Evolutionary conservation across 2,329 filamentous ascomycete genomes (phyloP).

Genomic region (Claviceps purpurea): DNA sequence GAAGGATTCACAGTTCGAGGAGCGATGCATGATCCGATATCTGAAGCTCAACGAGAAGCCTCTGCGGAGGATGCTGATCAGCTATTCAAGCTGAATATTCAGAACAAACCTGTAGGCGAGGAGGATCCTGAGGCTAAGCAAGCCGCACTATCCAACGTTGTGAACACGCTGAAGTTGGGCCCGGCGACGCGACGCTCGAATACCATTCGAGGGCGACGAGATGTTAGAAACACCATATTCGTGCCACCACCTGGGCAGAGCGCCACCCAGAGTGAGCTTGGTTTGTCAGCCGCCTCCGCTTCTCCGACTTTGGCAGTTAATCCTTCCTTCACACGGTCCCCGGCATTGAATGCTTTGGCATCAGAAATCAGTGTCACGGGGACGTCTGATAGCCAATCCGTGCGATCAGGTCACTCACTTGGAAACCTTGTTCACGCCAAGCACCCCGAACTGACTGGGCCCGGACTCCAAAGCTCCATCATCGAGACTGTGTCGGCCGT

Average conservation of each 20-base stretch:
- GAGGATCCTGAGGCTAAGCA: conserved; percentile 62
- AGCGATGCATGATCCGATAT: conserved; percentile 49
- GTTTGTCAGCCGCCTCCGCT: conserved; percentile 2
- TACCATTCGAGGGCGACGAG: conserved; percentile 75
- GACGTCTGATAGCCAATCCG: conserved; percentile 75
- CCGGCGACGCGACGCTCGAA: conserved; percentile 56
- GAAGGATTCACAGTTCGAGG: conserved; percentile 68
- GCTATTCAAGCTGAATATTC: conserved; percentile 67
- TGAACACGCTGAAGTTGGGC: conserved; percentile 54
- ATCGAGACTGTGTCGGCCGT: conserved; percentile 82
- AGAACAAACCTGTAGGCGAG: conserved; percentile 63
- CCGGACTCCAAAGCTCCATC: conserved; percentile 76
- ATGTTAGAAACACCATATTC: conserved; percentile 85
- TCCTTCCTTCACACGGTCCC: conserved; percentile 21
- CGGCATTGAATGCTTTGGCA: conserved; percentile 40
- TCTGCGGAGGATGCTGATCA: conserved; percentile 46
- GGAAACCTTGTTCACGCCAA: conserved; percentile 54
- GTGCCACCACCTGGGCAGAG: conserved; percentile 35
- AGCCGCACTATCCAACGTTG: conserved; percentile 62
- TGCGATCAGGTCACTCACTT: conserved; percentile 75
- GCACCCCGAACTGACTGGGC: conserved; percentile 68
- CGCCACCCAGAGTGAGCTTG: background rate
- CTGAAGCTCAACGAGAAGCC: conserved; percentile 55
- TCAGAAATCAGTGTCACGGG: conserved; percentile 47
- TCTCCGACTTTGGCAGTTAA: conserved; percentile 7